phyloP scores from a whole-genome alignment of 306 rosid species.

The Ormosia emarginata region DNA sequence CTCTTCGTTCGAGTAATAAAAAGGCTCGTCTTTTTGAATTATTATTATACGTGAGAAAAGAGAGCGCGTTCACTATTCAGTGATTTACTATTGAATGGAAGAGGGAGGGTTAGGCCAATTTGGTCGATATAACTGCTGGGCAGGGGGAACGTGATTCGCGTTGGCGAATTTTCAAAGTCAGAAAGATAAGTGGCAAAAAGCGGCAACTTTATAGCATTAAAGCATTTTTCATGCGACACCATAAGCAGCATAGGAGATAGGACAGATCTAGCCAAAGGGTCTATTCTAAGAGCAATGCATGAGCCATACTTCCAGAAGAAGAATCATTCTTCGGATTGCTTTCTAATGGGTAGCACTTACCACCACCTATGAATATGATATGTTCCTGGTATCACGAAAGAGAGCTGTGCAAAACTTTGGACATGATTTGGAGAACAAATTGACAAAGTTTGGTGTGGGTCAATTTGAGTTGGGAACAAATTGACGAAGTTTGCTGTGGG shows the following conservation, averaged over 20 bases:
- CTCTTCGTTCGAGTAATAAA: background rate
- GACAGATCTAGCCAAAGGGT: background rate
- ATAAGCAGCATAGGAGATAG: background rate
- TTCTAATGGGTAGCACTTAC: background rate
- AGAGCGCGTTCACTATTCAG: background rate
- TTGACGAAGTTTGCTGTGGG: slow-evolving; percentile 14
- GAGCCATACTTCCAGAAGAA: slow-evolving; percentile 16
- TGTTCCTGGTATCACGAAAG: background rate
- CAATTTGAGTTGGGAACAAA: no score
- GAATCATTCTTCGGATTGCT: slow-evolving; percentile 10
- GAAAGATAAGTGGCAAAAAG: background rate
- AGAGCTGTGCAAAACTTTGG: background rate
- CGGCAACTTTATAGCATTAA: background rate
- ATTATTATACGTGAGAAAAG: background rate
- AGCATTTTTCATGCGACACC: background rate
- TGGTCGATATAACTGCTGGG: background rate
- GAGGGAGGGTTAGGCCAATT: background rate
- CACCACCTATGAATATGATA: background rate
- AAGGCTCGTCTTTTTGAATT: background rate
- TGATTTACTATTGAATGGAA: no score
- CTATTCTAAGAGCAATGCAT: background rate
- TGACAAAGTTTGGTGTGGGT: slow-evolving; percentile 16
- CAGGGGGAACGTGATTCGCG: slow-evolving; percentile 29
- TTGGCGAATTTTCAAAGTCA: slow-evolving; percentile 12
- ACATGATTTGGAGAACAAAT: background rate